Evolutionary conservation across 2,329 filamentous ascomycete genomes (phyloP).

Genomic region (Esteya vermicola): DNA sequence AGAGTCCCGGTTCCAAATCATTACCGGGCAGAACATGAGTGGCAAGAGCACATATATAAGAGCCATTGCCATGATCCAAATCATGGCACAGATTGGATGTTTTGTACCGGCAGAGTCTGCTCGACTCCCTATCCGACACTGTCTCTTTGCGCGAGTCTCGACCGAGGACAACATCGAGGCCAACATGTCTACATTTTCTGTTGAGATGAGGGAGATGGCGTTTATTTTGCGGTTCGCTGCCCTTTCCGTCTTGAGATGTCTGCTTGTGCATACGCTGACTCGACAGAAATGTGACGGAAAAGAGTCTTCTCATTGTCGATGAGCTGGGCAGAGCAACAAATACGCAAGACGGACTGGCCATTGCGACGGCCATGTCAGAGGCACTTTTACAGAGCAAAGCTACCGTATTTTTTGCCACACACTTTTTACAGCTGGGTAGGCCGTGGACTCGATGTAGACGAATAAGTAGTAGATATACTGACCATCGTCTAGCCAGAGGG

Average conservation of each 20-base stretch:
- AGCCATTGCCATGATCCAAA: slow-evolving; percentile 64
- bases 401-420: slow-evolving; percentile 84
- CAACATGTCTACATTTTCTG: slow-evolving; percentile 84
- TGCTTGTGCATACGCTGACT: background rate
- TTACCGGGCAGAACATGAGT: slow-evolving; percentile 97
- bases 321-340: slow-evolving; percentile 87
- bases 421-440: slow-evolving; percentile 64
- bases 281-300: slow-evolving; percentile 54
- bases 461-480: background rate
- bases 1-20: slow-evolving; percentile 74
- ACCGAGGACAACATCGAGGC: slow-evolving; percentile 79
- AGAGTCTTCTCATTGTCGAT: slow-evolving; percentile 73
- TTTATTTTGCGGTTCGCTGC: slow-evolving; percentile 57
- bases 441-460: too few species aligned
- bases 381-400: slow-evolving; percentile 67
- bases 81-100: slow-evolving; percentile 89
- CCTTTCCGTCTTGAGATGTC: background rate
- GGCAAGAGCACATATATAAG: slow-evolving; percentile 94
- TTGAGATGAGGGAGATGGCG: slow-evolving; percentile 92
- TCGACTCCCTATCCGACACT: slow-evolving; percentile 63
- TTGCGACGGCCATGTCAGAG: slow-evolving; percentile 83
- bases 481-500: slow-evolving; percentile 41
- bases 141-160: slow-evolving; percentile 77
- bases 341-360: slow-evolving; percentile 73
- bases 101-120: slow-evolving; percentile 83